Conservation (phyloP, 2,329 filamentous ascomycete species). For the Nothophaeocryptopus gaeumannii region DNA sequence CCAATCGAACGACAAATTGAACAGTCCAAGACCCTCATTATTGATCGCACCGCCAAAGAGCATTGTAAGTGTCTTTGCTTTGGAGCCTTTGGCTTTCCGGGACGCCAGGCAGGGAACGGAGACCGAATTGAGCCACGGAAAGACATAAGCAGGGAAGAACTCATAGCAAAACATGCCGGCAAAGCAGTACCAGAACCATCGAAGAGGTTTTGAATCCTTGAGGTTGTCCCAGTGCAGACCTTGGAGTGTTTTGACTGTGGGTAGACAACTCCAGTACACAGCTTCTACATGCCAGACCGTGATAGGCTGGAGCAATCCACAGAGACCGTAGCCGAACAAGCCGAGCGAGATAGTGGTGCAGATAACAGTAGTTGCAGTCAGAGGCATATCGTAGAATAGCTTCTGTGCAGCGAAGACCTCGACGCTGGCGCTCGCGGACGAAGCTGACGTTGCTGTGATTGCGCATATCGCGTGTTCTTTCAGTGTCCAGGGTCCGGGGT, state of each 20-base stretch:
- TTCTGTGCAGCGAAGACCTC: conserved; percentile 38
- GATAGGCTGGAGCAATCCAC: conserved; percentile 54
- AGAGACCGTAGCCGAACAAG: conserved; percentile 55
- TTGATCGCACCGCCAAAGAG: conserved; percentile 53
- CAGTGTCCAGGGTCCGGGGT: conserved; percentile 51
- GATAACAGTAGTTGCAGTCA: conserved; percentile 49
- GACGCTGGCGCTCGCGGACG: conserved; percentile 45
- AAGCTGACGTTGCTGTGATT: conserved; percentile 26
- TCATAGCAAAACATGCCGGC: conserved; percentile 51
- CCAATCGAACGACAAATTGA: conserved; percentile 55
- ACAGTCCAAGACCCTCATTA: conserved; percentile 53
- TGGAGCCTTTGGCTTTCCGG: conserved; percentile 50
- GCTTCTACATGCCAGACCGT: conserved; percentile 56
- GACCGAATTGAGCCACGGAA: conserved; percentile 55
- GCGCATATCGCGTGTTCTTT: conserved; percentile 51
- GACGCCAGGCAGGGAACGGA: conserved; percentile 56
- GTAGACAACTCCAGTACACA: conserved; percentile 56
- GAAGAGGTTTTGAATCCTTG: conserved; percentile 51
- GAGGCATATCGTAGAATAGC: conserved; percentile 52
- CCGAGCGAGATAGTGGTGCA: conserved; percentile 54
- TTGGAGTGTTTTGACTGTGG: conserved; percentile 54
- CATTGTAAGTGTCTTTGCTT: conserved; percentile 45
- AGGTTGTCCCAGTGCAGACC: conserved; percentile 54
- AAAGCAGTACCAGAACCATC: conserved; percentile 51
- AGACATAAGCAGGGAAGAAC: conserved; percentile 56